Conservation (phyloP, 768 basidiomycete species). For the Tulasnella sp. region DNA sequence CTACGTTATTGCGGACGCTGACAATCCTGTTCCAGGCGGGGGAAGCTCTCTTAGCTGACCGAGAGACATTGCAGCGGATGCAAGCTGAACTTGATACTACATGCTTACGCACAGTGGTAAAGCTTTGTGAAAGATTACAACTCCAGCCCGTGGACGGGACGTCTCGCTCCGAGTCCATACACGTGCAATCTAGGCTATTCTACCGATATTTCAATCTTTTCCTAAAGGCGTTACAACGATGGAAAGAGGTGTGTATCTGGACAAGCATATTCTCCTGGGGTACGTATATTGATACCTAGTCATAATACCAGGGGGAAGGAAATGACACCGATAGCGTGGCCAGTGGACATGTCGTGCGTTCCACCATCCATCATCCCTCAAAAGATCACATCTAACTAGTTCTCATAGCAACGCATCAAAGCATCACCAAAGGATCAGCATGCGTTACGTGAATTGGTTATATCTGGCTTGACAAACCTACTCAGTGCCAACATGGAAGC, state of each 20-base stretch:
- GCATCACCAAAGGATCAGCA: constrained; percentile 16
- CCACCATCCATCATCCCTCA: not conserved
- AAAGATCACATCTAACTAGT: not conserved
- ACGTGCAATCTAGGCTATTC: constrained; percentile 68
- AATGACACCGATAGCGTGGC: constrained; percentile 7
- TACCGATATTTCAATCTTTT: constrained; percentile 63
- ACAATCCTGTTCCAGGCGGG: not conserved
- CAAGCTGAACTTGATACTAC: constrained; percentile 62
- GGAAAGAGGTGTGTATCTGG: constrained; percentile 11
- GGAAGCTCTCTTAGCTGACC: not conserved
- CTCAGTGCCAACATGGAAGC: constrained; percentile 77
- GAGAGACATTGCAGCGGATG: constrained; percentile 19
- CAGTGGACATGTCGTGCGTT: constrained; percentile 5
- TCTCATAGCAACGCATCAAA: not conserved
- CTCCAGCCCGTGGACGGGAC: constrained; percentile 48
- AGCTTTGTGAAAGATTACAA: constrained; percentile 62
- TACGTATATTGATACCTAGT: not conserved
- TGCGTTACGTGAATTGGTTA: constrained; percentile 60
- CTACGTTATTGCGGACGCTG: not conserved
- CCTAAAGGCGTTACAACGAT: constrained; percentile 43
- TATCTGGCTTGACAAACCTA: constrained; percentile 69
- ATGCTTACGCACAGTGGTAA: constrained; percentile 63
- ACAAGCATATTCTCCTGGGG: too few relatives aligned
- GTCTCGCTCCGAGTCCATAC: constrained; percentile 43
- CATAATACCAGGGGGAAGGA: constrained; percentile 2